Conservation (phyloP, 768 basidiomycete species). For the Fibroporia radiculosa region DNA sequence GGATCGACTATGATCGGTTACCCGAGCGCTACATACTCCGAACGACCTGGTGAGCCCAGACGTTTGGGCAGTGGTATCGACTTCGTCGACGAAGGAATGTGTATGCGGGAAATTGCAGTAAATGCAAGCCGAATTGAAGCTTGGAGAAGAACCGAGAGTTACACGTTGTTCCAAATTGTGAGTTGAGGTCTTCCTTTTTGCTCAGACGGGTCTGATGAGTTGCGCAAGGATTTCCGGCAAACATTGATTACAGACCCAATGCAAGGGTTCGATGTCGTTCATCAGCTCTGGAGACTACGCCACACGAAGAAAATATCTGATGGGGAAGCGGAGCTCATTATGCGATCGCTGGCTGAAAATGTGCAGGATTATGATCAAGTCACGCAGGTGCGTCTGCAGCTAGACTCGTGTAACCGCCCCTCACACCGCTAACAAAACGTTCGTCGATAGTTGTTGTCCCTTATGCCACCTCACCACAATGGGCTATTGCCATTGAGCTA, state of each 20-base stretch:
- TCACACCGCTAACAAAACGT: background rate
- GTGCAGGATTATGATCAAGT: conserved; percentile 82
- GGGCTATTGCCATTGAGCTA: conserved; percentile 84
- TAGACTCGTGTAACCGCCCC: background rate
- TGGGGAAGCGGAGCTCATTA: conserved; percentile 67
- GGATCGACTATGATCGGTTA: conserved; percentile 75
- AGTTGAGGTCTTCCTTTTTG: conserved; percentile 16
- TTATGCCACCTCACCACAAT: conserved; percentile 65
- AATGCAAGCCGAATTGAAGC: conserved; percentile 88
- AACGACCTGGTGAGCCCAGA: conserved; percentile 30
- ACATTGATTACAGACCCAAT: conserved; percentile 49
- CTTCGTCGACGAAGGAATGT: conserved; percentile 64
- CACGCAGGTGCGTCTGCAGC: conserved; percentile 57
- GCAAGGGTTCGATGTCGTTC: conserved; percentile 73
- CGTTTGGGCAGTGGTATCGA: conserved; percentile 77
- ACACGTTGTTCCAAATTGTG: conserved; percentile 66
- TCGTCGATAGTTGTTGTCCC: conserved; percentile 62
- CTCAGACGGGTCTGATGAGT: background rate
- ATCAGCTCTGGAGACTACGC: conserved; percentile 81
- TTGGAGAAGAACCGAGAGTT: conserved; percentile 81
- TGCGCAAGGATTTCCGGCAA: conserved; percentile 59
- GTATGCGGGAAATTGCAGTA: conserved; percentile 59
- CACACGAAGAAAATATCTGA: conserved; percentile 65
- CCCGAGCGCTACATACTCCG: conserved; percentile 47
- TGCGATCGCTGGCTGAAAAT: conserved; percentile 62